Evolutionary conservation across 257 asterid species (phyloP).

Genomic region (Rubia yunnanensis): DNA sequence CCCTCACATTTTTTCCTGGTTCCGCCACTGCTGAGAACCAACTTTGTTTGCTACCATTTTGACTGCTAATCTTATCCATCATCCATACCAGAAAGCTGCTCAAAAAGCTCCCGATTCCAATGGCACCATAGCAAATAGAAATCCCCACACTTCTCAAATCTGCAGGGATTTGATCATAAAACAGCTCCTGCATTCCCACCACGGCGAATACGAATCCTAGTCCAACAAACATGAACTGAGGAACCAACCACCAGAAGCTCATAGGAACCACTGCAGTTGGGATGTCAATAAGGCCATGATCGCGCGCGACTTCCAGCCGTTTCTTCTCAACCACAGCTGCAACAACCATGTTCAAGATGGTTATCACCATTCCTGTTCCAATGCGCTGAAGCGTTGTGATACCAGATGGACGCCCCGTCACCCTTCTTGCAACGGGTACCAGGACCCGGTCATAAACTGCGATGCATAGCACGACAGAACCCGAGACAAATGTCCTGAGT

Average conservation of each 20-base stretch:
- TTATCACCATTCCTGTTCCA: constrained; percentile 37
- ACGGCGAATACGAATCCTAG: constrained; percentile 21
- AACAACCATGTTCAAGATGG: constrained; percentile 30
- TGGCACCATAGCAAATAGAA: constrained; percentile 8
- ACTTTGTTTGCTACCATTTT: neutral
- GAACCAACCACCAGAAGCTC: constrained; percentile 67
- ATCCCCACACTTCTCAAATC: constrained; percentile 50
- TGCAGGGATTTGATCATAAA: constrained; percentile 54
- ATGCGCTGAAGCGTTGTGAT: constrained; percentile 50
- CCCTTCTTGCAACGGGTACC: constrained; percentile 39
- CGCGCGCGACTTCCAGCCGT: constrained; percentile 36
- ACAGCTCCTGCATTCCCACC: constrained; percentile 69
- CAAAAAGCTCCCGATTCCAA: constrained; percentile 3
- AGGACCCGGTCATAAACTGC: constrained; percentile 49
- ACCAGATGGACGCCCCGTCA: constrained; percentile 43
- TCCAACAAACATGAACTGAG: constrained; percentile 24
- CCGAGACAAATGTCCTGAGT: constrained; percentile 25
- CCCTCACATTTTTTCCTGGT: too few species aligned
- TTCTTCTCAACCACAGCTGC: constrained; percentile 49
- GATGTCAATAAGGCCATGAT: constrained; percentile 30
- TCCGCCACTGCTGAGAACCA: neutral
- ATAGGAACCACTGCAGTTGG: constrained; percentile 43
- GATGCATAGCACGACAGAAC: constrained; percentile 30
- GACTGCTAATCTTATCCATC: neutral
- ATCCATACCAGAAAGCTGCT: neutral